A percentile compares a stretch with the other conserved stretches of the same genome.
Conservation (phyloP, 768 basidiomycete genomes). For the Boletus bicolor region DNA sequence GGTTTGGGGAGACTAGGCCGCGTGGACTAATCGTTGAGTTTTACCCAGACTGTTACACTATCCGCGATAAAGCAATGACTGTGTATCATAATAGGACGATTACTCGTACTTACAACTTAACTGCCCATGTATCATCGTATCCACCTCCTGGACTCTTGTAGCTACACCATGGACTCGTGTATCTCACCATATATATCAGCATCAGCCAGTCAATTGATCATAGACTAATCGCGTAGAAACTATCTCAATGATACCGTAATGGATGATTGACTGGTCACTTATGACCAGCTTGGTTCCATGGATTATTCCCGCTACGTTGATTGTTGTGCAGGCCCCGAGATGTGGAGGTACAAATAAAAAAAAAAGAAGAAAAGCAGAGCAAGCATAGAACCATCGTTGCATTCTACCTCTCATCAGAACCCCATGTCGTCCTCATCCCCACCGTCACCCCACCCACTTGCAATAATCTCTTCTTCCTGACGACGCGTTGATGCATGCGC, state of each 20-base stretch:
- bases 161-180: slow-evolving; percentile 8
- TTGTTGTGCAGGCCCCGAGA: slow-evolving; percentile 12
- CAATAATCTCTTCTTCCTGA: slow-evolving; percentile 60
- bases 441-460: slow-evolving; percentile 67
- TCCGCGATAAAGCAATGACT: background rate
- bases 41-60: background rate
- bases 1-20: too few species aligned
- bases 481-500: slow-evolving; percentile 32
- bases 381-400: slow-evolving; percentile 1
- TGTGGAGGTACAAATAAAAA: slow-evolving; percentile 15
- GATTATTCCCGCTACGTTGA: background rate
- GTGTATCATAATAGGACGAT: slow-evolving; percentile 8
- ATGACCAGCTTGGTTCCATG: slow-evolving; percentile 9
- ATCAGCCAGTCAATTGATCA: background rate
- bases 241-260: background rate
- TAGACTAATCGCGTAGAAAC: background rate
- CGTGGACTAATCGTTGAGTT: background rate
- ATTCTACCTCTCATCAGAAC: slow-evolving; percentile 36
- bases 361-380: background rate
- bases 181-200: background rate
- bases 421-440: slow-evolving; percentile 75
- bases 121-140: background rate
- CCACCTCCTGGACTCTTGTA: background rate
- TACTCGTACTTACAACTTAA: background rate
- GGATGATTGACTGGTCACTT: slow-evolving; percentile 5